Evolutionary conservation across 345 rosid genomes (phyloP).

Genomic region (Trapa incisa): DNA sequence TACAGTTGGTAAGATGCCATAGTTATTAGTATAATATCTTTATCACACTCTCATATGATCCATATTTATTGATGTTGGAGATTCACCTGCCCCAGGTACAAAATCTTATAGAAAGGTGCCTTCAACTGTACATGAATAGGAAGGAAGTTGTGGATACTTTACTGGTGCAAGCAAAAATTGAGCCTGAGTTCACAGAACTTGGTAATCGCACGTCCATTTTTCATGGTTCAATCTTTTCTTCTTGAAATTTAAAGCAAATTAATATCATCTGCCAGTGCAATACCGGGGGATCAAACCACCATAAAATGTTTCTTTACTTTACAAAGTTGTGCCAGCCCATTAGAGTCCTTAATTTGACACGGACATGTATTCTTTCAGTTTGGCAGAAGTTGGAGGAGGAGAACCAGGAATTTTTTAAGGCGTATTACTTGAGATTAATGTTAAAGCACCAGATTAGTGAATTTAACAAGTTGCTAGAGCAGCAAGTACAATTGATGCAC

Average conservation of each 20-base stretch:
- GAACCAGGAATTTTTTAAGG: constrained; percentile 82
- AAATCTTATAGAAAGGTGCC: constrained; percentile 87
- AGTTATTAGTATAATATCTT: neutral
- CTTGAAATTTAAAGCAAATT: neutral
- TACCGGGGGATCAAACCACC: neutral
- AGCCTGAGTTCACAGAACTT: constrained; percentile 91
- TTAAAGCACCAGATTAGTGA: constrained; percentile 86
- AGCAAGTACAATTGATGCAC: constrained; percentile 72
- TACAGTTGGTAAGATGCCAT: constrained; percentile 55
- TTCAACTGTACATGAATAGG: constrained; percentile 91
- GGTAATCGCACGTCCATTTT: constrained; percentile 31
- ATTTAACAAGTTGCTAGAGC: constrained; percentile 90
- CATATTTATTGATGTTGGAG: neutral
- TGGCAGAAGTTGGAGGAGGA: constrained; percentile 99
- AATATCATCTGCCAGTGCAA: neutral
- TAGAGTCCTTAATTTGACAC: neutral
- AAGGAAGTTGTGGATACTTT: constrained; percentile 91
- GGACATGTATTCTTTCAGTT: constrained; percentile 32
- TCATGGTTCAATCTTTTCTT: neutral
- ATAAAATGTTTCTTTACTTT: neutral
- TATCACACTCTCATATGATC: neutral
- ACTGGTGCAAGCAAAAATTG: constrained; percentile 75
- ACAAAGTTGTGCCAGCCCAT: neutral
- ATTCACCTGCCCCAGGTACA: constrained; percentile 51
- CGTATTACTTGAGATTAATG: constrained; percentile 78